Base-by-base conservation (phyloP, 352 stramenopile genomes). In the Elongisporangium prolatum region DNA sequence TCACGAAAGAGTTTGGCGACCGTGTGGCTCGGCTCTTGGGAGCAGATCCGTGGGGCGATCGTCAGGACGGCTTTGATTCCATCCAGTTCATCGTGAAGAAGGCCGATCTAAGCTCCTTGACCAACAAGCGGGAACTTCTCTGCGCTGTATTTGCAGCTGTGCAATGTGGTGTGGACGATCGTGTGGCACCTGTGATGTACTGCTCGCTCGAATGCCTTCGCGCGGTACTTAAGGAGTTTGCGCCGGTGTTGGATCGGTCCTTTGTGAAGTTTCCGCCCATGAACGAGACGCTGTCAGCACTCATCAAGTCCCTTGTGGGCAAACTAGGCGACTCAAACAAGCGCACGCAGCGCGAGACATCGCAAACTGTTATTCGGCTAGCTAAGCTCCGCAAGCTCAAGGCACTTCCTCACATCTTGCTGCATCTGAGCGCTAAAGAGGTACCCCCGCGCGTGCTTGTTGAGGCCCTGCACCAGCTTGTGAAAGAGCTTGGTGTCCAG, bases 291-390 rank as follows among this genome's bases (percentile, higher is more conserved):
- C 69, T 93, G 37, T 86, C 72, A 13, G 59, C 59, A 1, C 64
- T 93, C 18, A 47, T 79, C 13, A 72, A 73, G 48, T 68, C 68
- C 16, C 58, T 93, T 7, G 69, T 89, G 14, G 60, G 60, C 21
- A 93, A 92, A 55, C 59, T 93, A 4, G 70, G 80, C 22, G 84
- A 93, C 59, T 89, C 80, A 4, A 93, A 93, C 71, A 91, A 91
- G 58, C 77, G 84, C 34, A 93, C 84, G 20, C 80, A 91, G 59
- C 80, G 82, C 52, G 84, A 93, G 64, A 60, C 70, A 1, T 71
- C 67, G 10, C 78, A 91, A 48, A 79, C 76, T 0, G 52, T 92
- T 18, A 16, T 91, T 11, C 82, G 84, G 3, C 70, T 92, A 21
- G 64, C 76, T 13, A 86, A 85, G 14, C 60, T 86, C 34, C 78